phyloP scores from a whole-genome alignment of 768 basidiomycete genomes.

The Rhizopogon salebrosus region DNA sequence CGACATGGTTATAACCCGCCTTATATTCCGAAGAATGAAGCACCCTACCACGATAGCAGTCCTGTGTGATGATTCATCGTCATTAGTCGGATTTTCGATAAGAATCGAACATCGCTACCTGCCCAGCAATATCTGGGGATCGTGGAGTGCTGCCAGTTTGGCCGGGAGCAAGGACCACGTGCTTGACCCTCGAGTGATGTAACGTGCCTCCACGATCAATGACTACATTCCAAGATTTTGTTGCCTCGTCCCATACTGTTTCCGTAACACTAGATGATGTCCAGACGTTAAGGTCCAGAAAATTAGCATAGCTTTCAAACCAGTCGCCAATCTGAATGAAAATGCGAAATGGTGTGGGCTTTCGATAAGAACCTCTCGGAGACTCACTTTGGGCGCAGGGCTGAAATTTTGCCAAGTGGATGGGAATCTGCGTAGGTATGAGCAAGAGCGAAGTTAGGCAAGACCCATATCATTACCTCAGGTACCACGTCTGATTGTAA shows the following conservation, averaged over 20 bases:
- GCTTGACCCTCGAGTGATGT: constrained; percentile 35
- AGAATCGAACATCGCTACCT: constrained; percentile 22
- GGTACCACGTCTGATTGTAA: constrained; percentile 50
- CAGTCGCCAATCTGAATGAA: constrained; percentile 48
- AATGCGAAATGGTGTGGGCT: background rate
- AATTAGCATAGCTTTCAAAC: constrained; percentile 55
- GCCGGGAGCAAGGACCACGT: constrained; percentile 55
- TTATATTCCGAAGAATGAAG: constrained; percentile 51
- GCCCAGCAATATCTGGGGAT: constrained; percentile 40
- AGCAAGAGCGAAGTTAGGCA: background rate
- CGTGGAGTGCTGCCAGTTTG: constrained; percentile 38
- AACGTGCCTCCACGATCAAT: constrained; percentile 26
- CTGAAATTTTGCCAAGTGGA: constrained; percentile 46
- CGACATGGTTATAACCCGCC: constrained; percentile 38
- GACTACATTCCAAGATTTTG: constrained; percentile 37
- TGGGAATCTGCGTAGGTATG: constrained; percentile 38
- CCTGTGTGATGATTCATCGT: constrained; percentile 20
- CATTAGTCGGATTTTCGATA: background rate
- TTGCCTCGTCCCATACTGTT: constrained; percentile 29
- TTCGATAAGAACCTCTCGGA: background rate
- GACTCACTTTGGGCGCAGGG: constrained; percentile 43
- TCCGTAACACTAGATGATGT: constrained; percentile 36
- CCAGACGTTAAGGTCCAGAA: constrained; percentile 61
- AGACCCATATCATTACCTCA: constrained; percentile 32
- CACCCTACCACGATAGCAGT: constrained; percentile 45